Percentiles rank a stretch among this genome's conserved stretches.
These are phyloP conservation scores for Aureobasidium sp. DNA, from an alignment of 2,329 filamentous ascomycete genomes.

Conservation along the genomic window DNA sequence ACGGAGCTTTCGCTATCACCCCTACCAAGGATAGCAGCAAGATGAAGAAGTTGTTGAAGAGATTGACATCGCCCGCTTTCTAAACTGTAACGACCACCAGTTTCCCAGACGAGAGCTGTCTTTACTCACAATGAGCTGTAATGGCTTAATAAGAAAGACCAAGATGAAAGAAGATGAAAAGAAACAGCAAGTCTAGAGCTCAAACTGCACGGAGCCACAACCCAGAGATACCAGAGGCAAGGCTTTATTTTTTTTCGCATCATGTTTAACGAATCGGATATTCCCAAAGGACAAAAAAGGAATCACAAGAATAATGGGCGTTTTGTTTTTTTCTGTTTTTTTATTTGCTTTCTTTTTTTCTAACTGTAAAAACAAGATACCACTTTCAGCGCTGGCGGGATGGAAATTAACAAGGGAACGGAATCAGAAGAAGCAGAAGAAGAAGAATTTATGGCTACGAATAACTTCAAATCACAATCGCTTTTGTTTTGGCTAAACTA, in stretches of 20 bases:
- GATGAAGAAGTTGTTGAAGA: slow-evolving; percentile 15
- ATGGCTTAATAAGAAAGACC: not conserved
- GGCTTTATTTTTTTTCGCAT: not conserved
- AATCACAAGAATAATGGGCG: slow-evolving; percentile 1
- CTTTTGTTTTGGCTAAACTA: not conserved
- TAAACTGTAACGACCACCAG: not conserved
- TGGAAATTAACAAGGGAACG: not conserved
- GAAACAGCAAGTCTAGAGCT: not conserved
- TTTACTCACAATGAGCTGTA: slow-evolving; percentile 1
- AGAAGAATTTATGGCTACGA: slow-evolving; percentile 10
- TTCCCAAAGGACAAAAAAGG: not conserved
- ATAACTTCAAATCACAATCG: not conserved
- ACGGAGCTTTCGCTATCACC: slow-evolving; percentile 38
- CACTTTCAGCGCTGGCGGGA: slow-evolving; percentile 1
- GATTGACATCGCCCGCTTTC: slow-evolving; percentile 2
- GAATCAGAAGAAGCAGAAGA: not conserved
- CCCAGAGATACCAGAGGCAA: not conserved
- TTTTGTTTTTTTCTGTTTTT: slow-evolving; percentile 10
- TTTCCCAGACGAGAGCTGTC: not conserved
- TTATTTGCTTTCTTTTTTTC: not conserved
- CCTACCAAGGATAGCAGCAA: slow-evolving; percentile 3
- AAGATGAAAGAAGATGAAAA: not conserved
- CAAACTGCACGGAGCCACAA: not conserved
- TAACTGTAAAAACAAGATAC: slow-evolving; percentile 10
- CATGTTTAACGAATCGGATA: not conserved